Evolutionary conservation across 2,329 filamentous ascomycete genomes (phyloP).

Genomic region (Dactylellina sp.): DNA sequence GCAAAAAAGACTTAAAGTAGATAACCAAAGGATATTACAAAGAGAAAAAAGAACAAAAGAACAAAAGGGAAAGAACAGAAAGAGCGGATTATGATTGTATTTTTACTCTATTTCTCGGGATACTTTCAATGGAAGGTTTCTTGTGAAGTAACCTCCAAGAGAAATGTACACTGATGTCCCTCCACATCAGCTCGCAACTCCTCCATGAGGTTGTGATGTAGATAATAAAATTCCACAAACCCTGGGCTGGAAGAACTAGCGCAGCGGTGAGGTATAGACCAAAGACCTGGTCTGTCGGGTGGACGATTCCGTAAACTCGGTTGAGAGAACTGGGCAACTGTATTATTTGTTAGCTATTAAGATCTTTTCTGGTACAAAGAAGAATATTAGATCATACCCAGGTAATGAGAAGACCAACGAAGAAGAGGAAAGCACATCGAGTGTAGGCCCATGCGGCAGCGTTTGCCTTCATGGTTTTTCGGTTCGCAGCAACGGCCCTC

Average conservation of each 20-base stretch:
- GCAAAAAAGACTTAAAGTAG: neutral
- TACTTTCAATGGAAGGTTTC: slow-evolving; percentile 46
- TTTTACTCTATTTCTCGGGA: slow-evolving; percentile 37
- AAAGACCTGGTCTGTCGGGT: slow-evolving; percentile 69
- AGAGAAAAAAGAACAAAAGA: neutral
- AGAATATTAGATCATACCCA: slow-evolving; percentile 67
- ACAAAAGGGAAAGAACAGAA: slow-evolving; percentile 9
- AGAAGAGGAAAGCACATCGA: slow-evolving; percentile 78
- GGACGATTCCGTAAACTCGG: slow-evolving; percentile 76
- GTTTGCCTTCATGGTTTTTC: slow-evolving; percentile 68
- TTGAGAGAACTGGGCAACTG: slow-evolving; percentile 78
- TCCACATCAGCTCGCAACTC: slow-evolving; percentile 69
- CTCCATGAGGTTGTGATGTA: slow-evolving; percentile 78
- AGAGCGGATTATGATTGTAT: slow-evolving; percentile 5
- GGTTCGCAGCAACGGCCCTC: slow-evolving; percentile 62
- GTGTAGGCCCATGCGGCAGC: slow-evolving; percentile 77
- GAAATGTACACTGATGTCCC: slow-evolving; percentile 62
- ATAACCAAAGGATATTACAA: neutral
- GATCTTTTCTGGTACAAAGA: neutral
- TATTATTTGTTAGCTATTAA: slow-evolving; percentile 32
- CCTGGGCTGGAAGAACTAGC: slow-evolving; percentile 81
- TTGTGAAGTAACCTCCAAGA: slow-evolving; percentile 30
- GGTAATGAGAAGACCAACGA: slow-evolving; percentile 76
- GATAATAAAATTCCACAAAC: slow-evolving; percentile 85
- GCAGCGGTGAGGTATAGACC: slow-evolving; percentile 77